These are phyloP conservation scores for Dactylellina parvicollis DNA, from an alignment of 2,329 filamentous ascomycete species.

Conservation along the genomic window DNA sequence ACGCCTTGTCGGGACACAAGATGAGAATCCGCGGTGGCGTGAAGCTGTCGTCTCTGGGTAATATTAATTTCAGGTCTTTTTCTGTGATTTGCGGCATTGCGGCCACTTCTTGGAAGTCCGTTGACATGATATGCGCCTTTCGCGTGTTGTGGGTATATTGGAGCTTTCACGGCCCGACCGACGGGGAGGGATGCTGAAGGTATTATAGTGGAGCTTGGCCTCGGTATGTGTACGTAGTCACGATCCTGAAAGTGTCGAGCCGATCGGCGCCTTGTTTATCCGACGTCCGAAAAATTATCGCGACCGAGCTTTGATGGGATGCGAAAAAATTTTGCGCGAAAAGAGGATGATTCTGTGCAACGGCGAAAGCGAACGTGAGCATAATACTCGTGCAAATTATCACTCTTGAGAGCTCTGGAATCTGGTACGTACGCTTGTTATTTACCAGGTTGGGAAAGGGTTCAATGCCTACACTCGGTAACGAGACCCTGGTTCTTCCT, in stretches of 20 bases:
- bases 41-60: conserved; percentile 43
- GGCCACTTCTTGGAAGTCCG: conserved; percentile 7
- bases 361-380: background rate
- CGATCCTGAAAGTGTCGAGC: conserved; percentile 23
- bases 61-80: conserved; percentile 44
- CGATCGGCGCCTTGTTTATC: conserved; percentile 7
- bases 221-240: background rate
- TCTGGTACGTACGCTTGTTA: conserved; percentile 7
- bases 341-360: background rate
- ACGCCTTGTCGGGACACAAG: conserved; percentile 51
- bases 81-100: conserved; percentile 12
- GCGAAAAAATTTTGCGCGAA: conserved; percentile 15
- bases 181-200: background rate
- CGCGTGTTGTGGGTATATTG: background rate
- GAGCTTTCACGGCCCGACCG: background rate
- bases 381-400: conserved; percentile 3
- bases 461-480: conserved; percentile 26
- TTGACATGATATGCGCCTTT: background rate
- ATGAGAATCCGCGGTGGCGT: conserved; percentile 52
- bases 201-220: background rate
- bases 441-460: conserved; percentile 14
- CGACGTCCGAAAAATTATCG: conserved; percentile 31
- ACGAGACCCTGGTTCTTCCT: conserved; percentile 4
- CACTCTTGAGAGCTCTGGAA: conserved; percentile 10
- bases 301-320: background rate